These are phyloP conservation scores for Tuber calosporum DNA, from an alignment of 495 filamentous ascomycete genomes.

Conservation along the genomic window DNA sequence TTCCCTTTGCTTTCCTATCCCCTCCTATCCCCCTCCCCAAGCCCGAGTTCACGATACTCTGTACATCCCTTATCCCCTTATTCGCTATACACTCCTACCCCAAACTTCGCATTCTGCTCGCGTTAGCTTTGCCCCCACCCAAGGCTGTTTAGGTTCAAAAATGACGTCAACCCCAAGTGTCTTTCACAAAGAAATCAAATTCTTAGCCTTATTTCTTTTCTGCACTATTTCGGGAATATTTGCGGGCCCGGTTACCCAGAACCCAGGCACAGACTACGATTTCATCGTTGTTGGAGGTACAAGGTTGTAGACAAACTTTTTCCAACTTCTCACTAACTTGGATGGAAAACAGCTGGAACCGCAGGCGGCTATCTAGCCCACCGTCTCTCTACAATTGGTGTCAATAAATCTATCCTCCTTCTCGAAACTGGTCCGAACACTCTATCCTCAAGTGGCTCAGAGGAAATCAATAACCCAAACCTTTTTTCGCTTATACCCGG, in stretches of 20 bases:
- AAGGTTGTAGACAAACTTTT: background rate
- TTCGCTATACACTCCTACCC: background rate
- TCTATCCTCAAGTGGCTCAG: constrained; percentile 19
- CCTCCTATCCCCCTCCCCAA: background rate
- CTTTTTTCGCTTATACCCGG: constrained; percentile 27
- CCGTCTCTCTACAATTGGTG: constrained; percentile 26
- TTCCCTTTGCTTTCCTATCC: background rate
- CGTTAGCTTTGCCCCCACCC: background rate
- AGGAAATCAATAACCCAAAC: constrained; percentile 19
- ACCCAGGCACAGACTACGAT: background rate
- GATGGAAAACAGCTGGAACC: constrained; percentile 20
- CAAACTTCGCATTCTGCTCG: background rate
- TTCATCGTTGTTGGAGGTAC: background rate
- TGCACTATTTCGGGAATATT: background rate
- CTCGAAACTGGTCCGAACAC: constrained; percentile 33
- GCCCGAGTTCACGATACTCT: background rate
- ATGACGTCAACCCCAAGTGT: background rate
- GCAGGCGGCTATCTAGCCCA: constrained; percentile 30
- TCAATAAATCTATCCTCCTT: constrained; percentile 23
- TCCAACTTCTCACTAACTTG: background rate
- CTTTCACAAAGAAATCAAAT: background rate
- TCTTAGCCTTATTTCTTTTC: background rate
- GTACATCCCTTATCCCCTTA: too few species aligned
- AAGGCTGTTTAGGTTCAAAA: background rate
- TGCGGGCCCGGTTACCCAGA: background rate